A percentile compares a stretch with the other conserved stretches of the same genome.
Conservation (phyloP, 192 early-diverging fungal species). For the Podochytrium sp. region DNA sequence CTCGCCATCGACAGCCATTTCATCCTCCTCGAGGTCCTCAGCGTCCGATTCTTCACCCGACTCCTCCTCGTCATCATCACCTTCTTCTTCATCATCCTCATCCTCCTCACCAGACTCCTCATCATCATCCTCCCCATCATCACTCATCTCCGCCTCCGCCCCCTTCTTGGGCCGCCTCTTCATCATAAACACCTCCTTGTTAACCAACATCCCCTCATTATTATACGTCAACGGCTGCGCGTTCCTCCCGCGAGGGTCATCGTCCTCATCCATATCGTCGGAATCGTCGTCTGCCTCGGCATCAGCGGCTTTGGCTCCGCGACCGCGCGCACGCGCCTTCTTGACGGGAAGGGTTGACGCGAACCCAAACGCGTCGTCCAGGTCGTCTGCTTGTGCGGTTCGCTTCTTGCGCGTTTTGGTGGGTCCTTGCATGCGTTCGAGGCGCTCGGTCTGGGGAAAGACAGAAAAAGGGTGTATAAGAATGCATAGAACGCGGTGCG, state of each 20-base stretch:
- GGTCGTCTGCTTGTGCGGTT: conserved; percentile 54
- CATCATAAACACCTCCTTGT: conserved; percentile 55
- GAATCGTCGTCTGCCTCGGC: neutral
- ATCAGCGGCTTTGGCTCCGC: neutral
- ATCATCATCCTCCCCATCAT: conserved; percentile 42
- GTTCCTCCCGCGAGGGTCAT: conserved; percentile 35
- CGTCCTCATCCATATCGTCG: conserved; percentile 32
- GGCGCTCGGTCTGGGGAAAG: conserved; percentile 45
- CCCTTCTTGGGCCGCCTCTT: conserved; percentile 28
- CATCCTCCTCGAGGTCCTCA: conserved; percentile 68
- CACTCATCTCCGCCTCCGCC: conserved; percentile 56
- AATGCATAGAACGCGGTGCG: neutral
- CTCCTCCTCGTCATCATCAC: conserved; percentile 58
- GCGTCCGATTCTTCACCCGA: conserved; percentile 42
- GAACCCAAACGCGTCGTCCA: conserved; percentile 44
- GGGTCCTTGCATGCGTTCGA: conserved; percentile 84
- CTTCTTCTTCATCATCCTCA: conserved; percentile 58
- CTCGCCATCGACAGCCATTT: conserved; percentile 38
- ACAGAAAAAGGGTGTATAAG: neutral
- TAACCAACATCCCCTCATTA: conserved; percentile 53
- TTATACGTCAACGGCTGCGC: conserved; percentile 51
- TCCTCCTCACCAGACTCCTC: conserved; percentile 41
- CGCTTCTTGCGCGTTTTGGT: conserved; percentile 44
- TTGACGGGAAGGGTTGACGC: neutral
- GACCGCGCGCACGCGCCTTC: neutral